Evolutionary conservation across 805 yeast species (phyloP), one percentile per base, ranked within the genome.

Genomic region (Yarrowia sp.): DNA sequence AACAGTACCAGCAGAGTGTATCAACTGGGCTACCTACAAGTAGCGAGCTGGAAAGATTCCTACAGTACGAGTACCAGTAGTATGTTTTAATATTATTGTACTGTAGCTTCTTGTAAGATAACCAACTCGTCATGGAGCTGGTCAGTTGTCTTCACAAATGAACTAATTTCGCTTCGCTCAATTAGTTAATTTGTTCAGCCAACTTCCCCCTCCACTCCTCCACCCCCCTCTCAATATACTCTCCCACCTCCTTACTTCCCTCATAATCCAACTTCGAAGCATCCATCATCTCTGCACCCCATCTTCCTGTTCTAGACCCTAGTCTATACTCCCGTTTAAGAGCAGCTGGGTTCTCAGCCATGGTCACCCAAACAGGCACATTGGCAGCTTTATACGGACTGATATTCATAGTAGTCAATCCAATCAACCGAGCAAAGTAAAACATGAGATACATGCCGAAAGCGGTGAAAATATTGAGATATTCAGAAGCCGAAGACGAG

Each of bases 361-460:
- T 71, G 1, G 89, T 86, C 8, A 86, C 89, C 75, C 83, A 86
- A 1, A 90, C 80, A 0, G 95, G 90, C 1, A 98, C 90, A 73
- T 89, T 88, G 8, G 98, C 96, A 13, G 96, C 98, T 11, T 80
- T 86, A 75, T 92, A 90, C 1, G 98, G 97, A 35, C 87, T 82
- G 47, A 95, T 89, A 70, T 89, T 90, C 74, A 93, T 97, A 86
- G 93, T 89, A 14, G 88, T 88, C 5, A 96, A 88, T 1, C 99
- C 99, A 33, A 85, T 72, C 69, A 81, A 79, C 69, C 98, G 83
- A 9, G 97, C 96, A 8, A 92, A 45, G 74, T 91, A 92, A 73
- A 95, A 95, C 73, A 92, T 79, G 51, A 86, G 68, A 66, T 91
- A 72, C 98, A 95, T 95, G 11, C 96, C 96, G 69, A 88, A 85